Base-by-base conservation (phyloP, 2,329 filamentous ascomycete genomes). In the Didymosphaeria variabile region DNA sequence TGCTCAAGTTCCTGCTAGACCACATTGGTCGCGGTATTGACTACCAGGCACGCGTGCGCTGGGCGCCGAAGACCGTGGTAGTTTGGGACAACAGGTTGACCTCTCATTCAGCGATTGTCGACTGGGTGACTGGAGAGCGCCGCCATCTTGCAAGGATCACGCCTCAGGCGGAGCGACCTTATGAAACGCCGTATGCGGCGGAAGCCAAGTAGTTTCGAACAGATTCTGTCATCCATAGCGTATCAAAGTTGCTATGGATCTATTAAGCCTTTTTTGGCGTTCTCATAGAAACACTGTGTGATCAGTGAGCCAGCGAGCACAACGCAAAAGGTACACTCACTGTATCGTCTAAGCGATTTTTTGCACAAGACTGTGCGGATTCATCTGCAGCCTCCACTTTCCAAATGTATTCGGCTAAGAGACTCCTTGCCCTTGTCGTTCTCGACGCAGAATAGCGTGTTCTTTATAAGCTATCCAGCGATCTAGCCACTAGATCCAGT, bases 31-130 rank as follows among this genome's bases (percentile, higher is more conserved):
- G 52, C n/a, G 59, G 59, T 40, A 57, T 58, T n/a, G 59, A 61
- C 29, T 61, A 58, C 44, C 90, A 92, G 67, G 83, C 83, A 3
- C 85, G 90, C 21, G 84, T 95, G 58, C 89, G 88, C 75, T 94
- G 91, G 91, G 87, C 88, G 69, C 83, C 87, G 58, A 85, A 86
- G 26, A 93, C 90, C 0, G 91, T 94, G 1, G 90, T 94, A 4
- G 87, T 93, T 1, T 94, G 91, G 91, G 91, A 94, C 75, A 94
- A 93, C 80, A 84, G 91, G 29, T 40, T 55, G 2, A 55, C 53
- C 21, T 55, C 53, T 13, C 53, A 55, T 32, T 55, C 53, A 2
- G 53, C 53, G 7, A 55, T 55, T n/a, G 38, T 55, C 10, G 53
- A 55, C 13, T 55, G 53, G 53, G 44, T 47, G 26, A 55, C 53